Conservation (phyloP, 2,329 filamentous ascomycete species). For the Fusarium redolens region DNA sequence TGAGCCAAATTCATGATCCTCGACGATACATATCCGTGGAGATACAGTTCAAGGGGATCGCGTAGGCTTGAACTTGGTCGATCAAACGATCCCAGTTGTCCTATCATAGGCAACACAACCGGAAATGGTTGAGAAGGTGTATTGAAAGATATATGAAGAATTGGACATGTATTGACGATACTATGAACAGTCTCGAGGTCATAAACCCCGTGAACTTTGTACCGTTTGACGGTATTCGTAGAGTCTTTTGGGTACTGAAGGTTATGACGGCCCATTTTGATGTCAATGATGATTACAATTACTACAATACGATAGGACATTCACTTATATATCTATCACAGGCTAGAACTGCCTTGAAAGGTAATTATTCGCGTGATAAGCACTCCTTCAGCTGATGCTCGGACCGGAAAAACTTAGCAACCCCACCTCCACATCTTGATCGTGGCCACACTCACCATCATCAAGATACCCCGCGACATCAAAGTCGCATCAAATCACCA, state of each 20-base stretch:
- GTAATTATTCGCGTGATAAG: conserved; percentile 10
- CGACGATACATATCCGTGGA: conserved; percentile 86
- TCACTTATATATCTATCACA: conserved; percentile 2
- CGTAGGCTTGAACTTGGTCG: conserved; percentile 69
- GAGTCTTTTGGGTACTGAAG: conserved; percentile 72
- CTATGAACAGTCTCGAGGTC: conserved; percentile 77
- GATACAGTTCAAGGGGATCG: conserved; percentile 79
- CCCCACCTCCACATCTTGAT: conserved; percentile 40
- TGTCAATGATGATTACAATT: neutral
- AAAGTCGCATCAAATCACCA: conserved; percentile 55
- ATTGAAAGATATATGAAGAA: conserved; percentile 85
- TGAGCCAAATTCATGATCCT: conserved; percentile 76
- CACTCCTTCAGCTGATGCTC: neutral
- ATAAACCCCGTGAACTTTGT: conserved; percentile 75
- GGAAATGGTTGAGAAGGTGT: conserved; percentile 75
- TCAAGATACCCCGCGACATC: conserved; percentile 42
- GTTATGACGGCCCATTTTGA: conserved; percentile 51
- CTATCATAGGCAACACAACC: conserved; percentile 85
- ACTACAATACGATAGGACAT: neutral
- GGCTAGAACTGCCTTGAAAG: conserved; percentile 20
- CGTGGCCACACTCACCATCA: conserved; percentile 40
- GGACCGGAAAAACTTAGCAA: conserved; percentile 29
- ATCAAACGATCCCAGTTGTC: conserved; percentile 79
- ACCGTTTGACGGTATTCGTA: conserved; percentile 74
- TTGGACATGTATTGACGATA: conserved; percentile 79